These are phyloP conservation scores for Brettanomyces anomalus DNA, from an alignment of 805 yeast genomes.

Conservation along the genomic window DNA sequence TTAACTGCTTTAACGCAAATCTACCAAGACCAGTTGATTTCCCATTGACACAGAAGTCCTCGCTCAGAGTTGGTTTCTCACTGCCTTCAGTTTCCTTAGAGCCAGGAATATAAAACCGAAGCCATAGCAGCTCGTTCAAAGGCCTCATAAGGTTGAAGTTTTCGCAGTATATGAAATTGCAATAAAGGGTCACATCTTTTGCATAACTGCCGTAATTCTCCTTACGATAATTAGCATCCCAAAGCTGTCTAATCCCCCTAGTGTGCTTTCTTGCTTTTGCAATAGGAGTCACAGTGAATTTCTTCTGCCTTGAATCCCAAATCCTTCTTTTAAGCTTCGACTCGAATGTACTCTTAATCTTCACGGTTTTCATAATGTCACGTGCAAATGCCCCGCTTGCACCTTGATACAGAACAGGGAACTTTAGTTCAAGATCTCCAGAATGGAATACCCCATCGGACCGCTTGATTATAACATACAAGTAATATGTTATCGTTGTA, in stretches of 20 bases:
- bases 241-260: slow-evolving; percentile 1
- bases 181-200: background rate
- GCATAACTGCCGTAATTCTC: background rate
- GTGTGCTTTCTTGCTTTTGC: slow-evolving; percentile 1
- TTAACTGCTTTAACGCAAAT: background rate
- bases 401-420: background rate
- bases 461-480: background rate
- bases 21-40: slow-evolving; percentile 2
- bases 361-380: background rate
- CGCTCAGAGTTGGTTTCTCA: background rate
- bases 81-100: background rate
- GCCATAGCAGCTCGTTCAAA: background rate
- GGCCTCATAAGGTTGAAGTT: slow-evolving; percentile 1
- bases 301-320: background rate
- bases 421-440: background rate
- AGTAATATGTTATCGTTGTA: background rate
- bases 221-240: slow-evolving; percentile 1
- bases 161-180: background rate
- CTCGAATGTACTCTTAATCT: background rate
- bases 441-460: slow-evolving; percentile 1
- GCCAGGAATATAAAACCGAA: background rate
- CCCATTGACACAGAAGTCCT: background rate
- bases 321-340: background rate
- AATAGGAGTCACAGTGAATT: slow-evolving; percentile 1
- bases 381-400: slow-evolving; percentile 1